phyloP scores from a whole-genome alignment of 1,284 basidiomycete species.

The Apiotrichum siamense region DNA sequence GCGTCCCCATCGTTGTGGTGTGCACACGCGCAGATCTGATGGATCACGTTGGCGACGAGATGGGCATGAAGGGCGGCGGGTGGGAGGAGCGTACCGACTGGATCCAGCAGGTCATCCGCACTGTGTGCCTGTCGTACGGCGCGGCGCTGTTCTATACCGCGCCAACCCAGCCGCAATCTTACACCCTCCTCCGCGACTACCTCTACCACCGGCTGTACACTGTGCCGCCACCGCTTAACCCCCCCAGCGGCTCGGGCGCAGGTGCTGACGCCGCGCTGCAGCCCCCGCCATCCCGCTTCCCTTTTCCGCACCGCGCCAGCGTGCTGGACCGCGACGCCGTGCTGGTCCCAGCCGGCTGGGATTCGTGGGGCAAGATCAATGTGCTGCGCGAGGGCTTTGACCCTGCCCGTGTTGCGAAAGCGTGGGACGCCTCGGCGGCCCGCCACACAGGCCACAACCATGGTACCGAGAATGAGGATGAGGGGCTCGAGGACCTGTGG shows the following conservation, averaged over 20 bases:
- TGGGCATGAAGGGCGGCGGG: slow-evolving; percentile 58
- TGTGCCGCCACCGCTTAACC: slow-evolving; percentile 24
- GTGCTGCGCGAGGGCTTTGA: slow-evolving; percentile 90
- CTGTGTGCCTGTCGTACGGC: slow-evolving; percentile 88
- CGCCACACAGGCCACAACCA: slow-evolving; percentile 45
- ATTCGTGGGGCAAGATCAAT: slow-evolving; percentile 92
- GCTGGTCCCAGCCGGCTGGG: slow-evolving; percentile 91
- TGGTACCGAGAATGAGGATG: slow-evolving; percentile 39
- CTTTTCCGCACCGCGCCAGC: slow-evolving; percentile 80
- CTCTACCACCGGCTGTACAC: slow-evolving; percentile 78
- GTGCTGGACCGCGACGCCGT: slow-evolving; percentile 87
- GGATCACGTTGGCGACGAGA: slow-evolving; percentile 63
- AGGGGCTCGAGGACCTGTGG: slow-evolving; percentile 43
- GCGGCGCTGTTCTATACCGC: slow-evolving; percentile 89
- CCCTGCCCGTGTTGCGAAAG: slow-evolving; percentile 68
- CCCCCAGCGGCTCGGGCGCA: slow-evolving; percentile 1
- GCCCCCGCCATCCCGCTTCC: slow-evolving; percentile 61
- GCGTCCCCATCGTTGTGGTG: slow-evolving; percentile 80
- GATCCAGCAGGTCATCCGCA: slow-evolving; percentile 87
- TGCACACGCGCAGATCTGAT: slow-evolving; percentile 89
- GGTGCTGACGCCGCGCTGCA: slow-evolving; percentile 48
- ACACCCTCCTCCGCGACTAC: slow-evolving; percentile 76
- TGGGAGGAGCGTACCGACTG: slow-evolving; percentile 96
- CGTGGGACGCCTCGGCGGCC: slow-evolving; percentile 61
- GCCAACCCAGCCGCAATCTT: slow-evolving; percentile 64